Conservation (phyloP, 768 basidiomycete species). For the Neoboletus brunneissimus region DNA sequence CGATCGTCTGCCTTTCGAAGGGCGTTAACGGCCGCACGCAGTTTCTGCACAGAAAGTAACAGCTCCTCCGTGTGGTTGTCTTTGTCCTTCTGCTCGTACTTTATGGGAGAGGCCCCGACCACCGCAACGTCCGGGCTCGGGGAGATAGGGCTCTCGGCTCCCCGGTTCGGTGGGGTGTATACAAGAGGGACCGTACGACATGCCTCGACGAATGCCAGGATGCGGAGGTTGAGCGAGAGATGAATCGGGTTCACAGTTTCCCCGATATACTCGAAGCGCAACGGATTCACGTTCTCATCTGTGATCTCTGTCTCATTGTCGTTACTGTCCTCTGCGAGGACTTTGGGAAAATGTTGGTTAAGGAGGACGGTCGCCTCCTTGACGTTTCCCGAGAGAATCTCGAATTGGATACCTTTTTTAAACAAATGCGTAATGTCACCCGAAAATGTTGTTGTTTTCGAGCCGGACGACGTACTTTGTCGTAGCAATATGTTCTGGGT, state of each 20-base stretch:
- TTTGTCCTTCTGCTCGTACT: conserved; percentile 29
- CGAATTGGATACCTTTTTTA: conserved; percentile 58
- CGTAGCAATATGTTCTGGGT: conserved; percentile 50
- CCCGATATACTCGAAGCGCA: conserved; percentile 47
- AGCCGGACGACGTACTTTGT: conserved; percentile 42
- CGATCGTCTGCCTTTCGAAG: conserved; percentile 57
- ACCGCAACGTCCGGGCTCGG: conserved; percentile 11
- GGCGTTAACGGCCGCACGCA: conserved; percentile 59
- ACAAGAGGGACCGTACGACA: conserved; percentile 69
- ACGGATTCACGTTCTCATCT: conserved; percentile 28
- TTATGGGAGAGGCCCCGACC: neutral
- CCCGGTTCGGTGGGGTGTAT: conserved; percentile 30
- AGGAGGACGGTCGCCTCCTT: conserved; percentile 66
- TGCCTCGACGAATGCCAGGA: conserved; percentile 84
- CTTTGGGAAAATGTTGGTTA: conserved; percentile 70
- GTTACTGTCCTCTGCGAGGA: conserved; percentile 41
- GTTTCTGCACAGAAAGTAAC: conserved; percentile 58
- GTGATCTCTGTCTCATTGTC: conserved; percentile 15
- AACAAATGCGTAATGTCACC: neutral
- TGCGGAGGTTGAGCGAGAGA: conserved; percentile 79
- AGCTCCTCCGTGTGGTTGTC: conserved; percentile 46
- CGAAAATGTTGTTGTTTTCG: neutral
- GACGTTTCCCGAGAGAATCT: conserved; percentile 75
- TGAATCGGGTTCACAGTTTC: conserved; percentile 73
- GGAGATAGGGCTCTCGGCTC: conserved; percentile 4